A percentile compares a stretch with the other conserved stretches of the same genome.
phyloP scores from a whole-genome alignment of 2,329 filamentous ascomycete genomes.

The Sphaceloma murrayae region DNA sequence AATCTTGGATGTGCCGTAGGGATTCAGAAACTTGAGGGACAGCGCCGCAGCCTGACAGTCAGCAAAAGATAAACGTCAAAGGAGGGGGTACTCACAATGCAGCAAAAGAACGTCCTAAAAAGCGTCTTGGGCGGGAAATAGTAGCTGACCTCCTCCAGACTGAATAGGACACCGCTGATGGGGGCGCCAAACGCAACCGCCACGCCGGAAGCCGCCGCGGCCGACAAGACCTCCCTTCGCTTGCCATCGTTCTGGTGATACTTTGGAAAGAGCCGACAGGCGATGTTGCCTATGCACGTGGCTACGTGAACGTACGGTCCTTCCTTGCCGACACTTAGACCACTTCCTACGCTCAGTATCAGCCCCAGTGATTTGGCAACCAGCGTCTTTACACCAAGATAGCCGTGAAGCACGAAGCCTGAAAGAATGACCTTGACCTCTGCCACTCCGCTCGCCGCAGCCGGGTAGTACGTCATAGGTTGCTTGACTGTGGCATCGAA shows the following conservation, averaged over 20 bases:
- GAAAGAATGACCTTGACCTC: slow-evolving; percentile 98
- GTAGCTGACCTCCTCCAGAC: slow-evolving; percentile 89
- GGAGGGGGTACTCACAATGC: slow-evolving; percentile 53
- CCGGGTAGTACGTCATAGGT: slow-evolving; percentile 90
- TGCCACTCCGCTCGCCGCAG: slow-evolving; percentile 89
- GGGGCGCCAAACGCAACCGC: slow-evolving; percentile 92
- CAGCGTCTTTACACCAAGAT: slow-evolving; percentile 79
- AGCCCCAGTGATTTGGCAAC: slow-evolving; percentile 75
- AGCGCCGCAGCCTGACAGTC: slow-evolving; percentile 56
- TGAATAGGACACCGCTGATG: slow-evolving; percentile 81
- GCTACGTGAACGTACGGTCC: slow-evolving; percentile 96
- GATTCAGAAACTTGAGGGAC: slow-evolving; percentile 88
- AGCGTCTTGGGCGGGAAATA: slow-evolving; percentile 97
- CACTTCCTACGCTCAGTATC: slow-evolving; percentile 82
- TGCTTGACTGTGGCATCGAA: slow-evolving; percentile 38
- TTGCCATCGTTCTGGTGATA: slow-evolving; percentile 94
- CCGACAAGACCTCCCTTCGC: slow-evolving; percentile 84
- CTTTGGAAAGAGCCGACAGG: slow-evolving; percentile 85
- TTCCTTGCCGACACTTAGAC: slow-evolving; percentile 88
- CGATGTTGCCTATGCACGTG: slow-evolving; percentile 89
- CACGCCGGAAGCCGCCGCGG: slow-evolving; percentile 82
- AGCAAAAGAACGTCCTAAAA: slow-evolving; percentile 97
- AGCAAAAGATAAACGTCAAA: not conserved
- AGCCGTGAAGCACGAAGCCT: slow-evolving; percentile 92
- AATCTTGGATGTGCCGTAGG: slow-evolving; percentile 92